These are phyloP conservation scores for Isoetes taiwanensis DNA, from an alignment of 75 land plant genomes.

Conservation along the genomic window DNA sequence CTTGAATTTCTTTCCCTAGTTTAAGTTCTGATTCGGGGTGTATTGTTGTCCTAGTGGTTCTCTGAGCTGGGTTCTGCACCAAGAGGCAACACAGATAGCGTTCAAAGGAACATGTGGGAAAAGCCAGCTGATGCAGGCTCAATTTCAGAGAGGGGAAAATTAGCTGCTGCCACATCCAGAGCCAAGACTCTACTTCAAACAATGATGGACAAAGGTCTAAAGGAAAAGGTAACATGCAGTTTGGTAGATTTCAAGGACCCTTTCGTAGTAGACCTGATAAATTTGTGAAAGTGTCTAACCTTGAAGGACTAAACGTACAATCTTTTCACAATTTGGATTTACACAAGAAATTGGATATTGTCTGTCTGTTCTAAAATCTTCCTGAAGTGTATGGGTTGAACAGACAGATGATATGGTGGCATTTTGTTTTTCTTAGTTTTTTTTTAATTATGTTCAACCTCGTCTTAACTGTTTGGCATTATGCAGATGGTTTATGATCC, in stretches of 20 bases:
- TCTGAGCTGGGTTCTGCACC: constrained; percentile 25
- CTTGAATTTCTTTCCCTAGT: background rate
- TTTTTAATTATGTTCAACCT: too few species aligned
- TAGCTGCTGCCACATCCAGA: constrained; percentile 28
- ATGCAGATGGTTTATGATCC: constrained; percentile 38
- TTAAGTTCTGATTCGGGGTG: background rate
- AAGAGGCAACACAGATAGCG: constrained; percentile 25
- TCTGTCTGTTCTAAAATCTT: too few species aligned
- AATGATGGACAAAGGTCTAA: constrained; percentile 28
- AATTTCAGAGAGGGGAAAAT: constrained; percentile 32
- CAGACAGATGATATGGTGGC: too few species aligned
- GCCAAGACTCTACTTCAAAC: constrained; percentile 29
- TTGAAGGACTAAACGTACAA: too few species aligned
- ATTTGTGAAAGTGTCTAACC: too few species aligned
- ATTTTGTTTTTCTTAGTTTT: too few species aligned
- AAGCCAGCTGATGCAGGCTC: constrained; percentile 30
- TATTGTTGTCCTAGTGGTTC: constrained; percentile 19
- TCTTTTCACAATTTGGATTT: too few species aligned
- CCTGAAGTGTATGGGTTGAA: too few species aligned
- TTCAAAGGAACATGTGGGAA: constrained; percentile 27
- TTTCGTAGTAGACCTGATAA: too few species aligned
- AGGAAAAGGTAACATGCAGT: constrained; percentile 32
- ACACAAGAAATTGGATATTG: too few species aligned
- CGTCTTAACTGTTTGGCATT: too few species aligned
- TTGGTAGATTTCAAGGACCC: too few species aligned